Base-by-base conservation (phyloP, 2,329 filamentous ascomycete species). In the Phaeosphaeria sp. region DNA sequence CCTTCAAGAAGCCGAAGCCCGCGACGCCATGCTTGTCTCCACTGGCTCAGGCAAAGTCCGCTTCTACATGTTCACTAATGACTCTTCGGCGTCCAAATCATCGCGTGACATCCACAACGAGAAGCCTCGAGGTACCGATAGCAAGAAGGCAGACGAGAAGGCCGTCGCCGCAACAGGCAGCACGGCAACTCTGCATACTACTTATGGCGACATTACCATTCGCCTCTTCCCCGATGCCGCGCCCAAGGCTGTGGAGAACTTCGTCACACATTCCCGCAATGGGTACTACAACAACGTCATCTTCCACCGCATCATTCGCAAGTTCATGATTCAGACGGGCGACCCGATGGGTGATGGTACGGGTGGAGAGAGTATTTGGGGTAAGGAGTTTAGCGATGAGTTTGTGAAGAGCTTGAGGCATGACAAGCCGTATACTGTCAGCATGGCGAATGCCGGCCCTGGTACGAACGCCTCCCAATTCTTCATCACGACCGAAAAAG, bases 51-150 rank as follows among this genome's bases (percentile, higher is more conserved):
- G 89, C 61, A 98, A 97, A 79, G 87, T 91, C 25, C 90, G 96
- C 42, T 99, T 99, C 80, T 99, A 97, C 84, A 93, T 98, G 88
- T 99, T 97, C 78, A 97, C 92, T 36, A 96, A 97, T 76, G 91
- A 97, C 40, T 86, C 89, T 39, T 90, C 92, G 61, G 63, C 57
- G 2, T 59, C 66, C 24, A 72, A 74, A 51, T 69, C 66, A 21
- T 89, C 89, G 36, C 89, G 95, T 65, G 95, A 99, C 75, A 85
- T 99, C 11, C 93, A 97, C 68, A 99, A 99, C 75, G 95, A 99
- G 79, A 93, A 93, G 68, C 95, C 94, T 0, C 89, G 87, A 51
- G 74, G 89, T 18, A 85, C 85, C 45, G 74, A 65, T 13, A 61
- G 78, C 2, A 82, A 79, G 3, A 82, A 75, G 81, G 64, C 78